Evolutionary conservation across 805 yeast genomes (phyloP), one percentile per base, ranked within the genome.

Genomic region (Ogataea pilisensis): DNA sequence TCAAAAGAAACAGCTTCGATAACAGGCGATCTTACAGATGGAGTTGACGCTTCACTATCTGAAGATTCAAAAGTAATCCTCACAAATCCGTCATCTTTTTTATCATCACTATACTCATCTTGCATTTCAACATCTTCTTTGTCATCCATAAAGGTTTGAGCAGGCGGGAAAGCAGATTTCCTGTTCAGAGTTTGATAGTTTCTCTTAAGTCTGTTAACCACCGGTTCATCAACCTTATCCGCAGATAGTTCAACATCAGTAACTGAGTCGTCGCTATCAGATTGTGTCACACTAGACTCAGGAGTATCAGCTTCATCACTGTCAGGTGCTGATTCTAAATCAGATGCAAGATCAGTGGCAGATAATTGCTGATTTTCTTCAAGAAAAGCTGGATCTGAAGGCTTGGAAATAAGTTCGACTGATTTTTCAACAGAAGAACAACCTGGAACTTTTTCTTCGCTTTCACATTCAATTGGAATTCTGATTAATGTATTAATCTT

Each of bases 101-200:
- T 22, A 11, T 22, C 31, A 8, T 22, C 35, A n/a, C 29, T 20
- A 2, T 14, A 28, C 2, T 34, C 35, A 19, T 27, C 41, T 16
- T 29, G 8, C 19, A 14, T 29, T 14, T 29, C 31, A 14, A 11
- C 31, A 29, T 29, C 31, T n/a, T 37, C 31, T 19, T 40, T 37
- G 19, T 41, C 41, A 4, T 31, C 26, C 7, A n/a, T 21, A 8
- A 33, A 18, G 12, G n/a, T 18, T 19, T 20, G 19, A 5, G 13
- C 28, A 26, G 62, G 60, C 8, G 51, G 44, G 36, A 57, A 47
- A 4, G 39, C 43, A 1, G 63, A 54, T 35, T 48, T 54, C 33
- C 65, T 50, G 7, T 39, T 42, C 17, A 42, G 36, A 1, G 64
- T 60, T 21, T 49, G 48, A 31, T 60, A 60, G 38, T 60, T 60